Evolutionary conservation across 306 rosid genomes (phyloP).

Genomic region (Malus asiatica): DNA sequence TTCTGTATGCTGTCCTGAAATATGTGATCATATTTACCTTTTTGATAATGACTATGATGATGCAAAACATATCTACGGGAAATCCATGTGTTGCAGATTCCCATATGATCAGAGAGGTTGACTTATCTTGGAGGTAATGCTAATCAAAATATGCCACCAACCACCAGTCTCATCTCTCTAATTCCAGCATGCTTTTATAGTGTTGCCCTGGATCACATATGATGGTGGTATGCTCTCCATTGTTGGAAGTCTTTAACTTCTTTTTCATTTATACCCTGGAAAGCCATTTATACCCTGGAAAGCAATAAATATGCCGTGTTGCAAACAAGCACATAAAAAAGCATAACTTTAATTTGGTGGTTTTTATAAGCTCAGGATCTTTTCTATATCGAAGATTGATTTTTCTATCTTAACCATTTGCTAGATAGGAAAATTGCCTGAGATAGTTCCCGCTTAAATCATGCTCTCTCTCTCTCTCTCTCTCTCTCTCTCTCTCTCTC

Average conservation of each 20-base stretch:
- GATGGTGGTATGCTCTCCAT: neutral
- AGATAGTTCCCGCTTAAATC: neutral
- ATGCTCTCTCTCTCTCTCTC: neutral
- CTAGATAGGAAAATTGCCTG: neutral
- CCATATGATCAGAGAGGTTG: too few relatives aligned
- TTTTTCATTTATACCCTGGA: too few relatives aligned
- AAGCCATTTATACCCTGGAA: neutral
- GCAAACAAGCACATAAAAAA: neutral
- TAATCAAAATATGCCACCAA: slow-evolving; percentile 11
- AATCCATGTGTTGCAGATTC: too few relatives aligned
- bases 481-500: neutral
- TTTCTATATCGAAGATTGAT: neutral
- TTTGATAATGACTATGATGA: too few relatives aligned
- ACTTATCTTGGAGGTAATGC: slow-evolving; percentile 61
- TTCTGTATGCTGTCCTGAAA: slow-evolving; percentile 42
- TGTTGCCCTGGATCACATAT: neutral
- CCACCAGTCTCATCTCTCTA: slow-evolving; percentile 14
- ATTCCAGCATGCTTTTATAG: neutral
- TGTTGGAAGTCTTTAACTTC: neutral
- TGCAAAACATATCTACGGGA: too few relatives aligned
- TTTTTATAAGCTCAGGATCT: too few relatives aligned
- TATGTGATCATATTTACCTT: too few relatives aligned
- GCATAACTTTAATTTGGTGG: too few relatives aligned
- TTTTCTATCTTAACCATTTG: neutral
- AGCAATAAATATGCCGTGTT: neutral